Conservation (phyloP, 1,284 basidiomycete genomes). For the Cutaneotrichosporon arboriforme region DNA sequence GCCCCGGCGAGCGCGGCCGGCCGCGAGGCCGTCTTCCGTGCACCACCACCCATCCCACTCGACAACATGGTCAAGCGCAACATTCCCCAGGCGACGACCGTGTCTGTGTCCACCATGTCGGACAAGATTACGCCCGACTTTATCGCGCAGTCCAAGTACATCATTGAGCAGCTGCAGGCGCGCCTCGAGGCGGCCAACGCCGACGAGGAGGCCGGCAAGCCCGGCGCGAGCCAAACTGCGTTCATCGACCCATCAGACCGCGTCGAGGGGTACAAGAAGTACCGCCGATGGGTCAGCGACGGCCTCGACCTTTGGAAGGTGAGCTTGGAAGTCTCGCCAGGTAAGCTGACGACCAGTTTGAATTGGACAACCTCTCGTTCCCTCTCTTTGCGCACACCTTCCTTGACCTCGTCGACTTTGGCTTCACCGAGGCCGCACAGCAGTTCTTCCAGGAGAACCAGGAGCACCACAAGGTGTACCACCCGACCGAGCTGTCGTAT, state of each 20-base stretch:
- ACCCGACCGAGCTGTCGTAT: slow-evolving; percentile 69
- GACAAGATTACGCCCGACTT: slow-evolving; percentile 45
- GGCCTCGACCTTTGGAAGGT: slow-evolving; percentile 83
- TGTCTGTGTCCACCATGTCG: slow-evolving; percentile 41
- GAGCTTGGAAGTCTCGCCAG: slow-evolving; percentile 65
- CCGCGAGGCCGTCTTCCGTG: slow-evolving; percentile 39
- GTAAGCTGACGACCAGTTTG: slow-evolving; percentile 57
- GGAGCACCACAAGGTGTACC: slow-evolving; percentile 62
- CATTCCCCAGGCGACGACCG: slow-evolving; percentile 52
- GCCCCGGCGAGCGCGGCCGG: slow-evolving; percentile 34
- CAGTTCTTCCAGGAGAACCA: slow-evolving; percentile 71
- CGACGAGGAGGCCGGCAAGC: slow-evolving; percentile 68
- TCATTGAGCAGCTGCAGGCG: slow-evolving; percentile 41
- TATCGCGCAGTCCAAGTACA: slow-evolving; percentile 46
- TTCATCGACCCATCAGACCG: slow-evolving; percentile 80
- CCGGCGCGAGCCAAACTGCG: slow-evolving; percentile 16
- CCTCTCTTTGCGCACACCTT: slow-evolving; percentile 98
- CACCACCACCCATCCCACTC: slow-evolving; percentile 36
- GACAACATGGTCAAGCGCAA: slow-evolving; percentile 44
- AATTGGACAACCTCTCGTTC: slow-evolving; percentile 84
- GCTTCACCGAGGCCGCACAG: slow-evolving; percentile 81
- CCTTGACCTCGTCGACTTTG: slow-evolving; percentile 84
- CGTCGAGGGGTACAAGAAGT: slow-evolving; percentile 62
- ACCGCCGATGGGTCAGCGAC: slow-evolving; percentile 57
- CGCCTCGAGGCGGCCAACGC: slow-evolving; percentile 64